Conservation (phyloP, 2,329 filamentous ascomycete genomes). For the Pestalotiopsis sp. region DNA sequence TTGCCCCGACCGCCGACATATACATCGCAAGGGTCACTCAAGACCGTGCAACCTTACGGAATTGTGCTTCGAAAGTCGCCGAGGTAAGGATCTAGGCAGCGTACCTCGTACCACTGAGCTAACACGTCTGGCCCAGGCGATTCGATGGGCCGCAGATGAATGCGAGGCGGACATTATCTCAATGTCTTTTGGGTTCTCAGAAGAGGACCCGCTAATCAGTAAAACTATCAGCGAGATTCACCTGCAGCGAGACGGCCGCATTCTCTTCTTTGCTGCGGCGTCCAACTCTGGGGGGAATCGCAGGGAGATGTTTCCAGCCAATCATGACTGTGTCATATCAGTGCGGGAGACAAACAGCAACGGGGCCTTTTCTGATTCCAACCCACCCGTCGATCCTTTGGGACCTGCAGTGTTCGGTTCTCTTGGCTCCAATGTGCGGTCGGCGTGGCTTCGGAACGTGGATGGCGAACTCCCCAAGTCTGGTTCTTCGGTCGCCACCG, state of each 20-base stretch:
- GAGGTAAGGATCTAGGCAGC: neutral
- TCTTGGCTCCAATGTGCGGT: neutral
- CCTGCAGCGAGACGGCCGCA: neutral
- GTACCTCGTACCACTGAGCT: neutral
- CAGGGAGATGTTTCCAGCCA: neutral
- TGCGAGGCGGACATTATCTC: neutral
- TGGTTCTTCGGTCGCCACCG: neutral
- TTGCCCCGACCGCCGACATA: neutral
- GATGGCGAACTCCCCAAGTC: neutral
- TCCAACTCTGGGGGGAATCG: neutral
- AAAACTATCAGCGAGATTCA: neutral
- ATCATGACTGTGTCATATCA: neutral
- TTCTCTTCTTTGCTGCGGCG: neutral
- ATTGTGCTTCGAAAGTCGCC: neutral
- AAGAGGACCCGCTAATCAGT: neutral
- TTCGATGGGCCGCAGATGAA: neutral
- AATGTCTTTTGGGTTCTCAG: neutral
- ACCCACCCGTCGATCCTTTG: neutral
- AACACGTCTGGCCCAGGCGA: neutral
- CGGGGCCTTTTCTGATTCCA: neutral
- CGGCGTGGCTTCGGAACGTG: neutral
- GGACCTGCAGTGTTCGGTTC: neutral
- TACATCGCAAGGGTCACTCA: neutral
- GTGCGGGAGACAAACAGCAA: neutral
- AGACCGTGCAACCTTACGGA: neutral